Evolutionary conservation across 1,139 yeast species (phyloP).

Genomic region (Pichia sp.): DNA sequence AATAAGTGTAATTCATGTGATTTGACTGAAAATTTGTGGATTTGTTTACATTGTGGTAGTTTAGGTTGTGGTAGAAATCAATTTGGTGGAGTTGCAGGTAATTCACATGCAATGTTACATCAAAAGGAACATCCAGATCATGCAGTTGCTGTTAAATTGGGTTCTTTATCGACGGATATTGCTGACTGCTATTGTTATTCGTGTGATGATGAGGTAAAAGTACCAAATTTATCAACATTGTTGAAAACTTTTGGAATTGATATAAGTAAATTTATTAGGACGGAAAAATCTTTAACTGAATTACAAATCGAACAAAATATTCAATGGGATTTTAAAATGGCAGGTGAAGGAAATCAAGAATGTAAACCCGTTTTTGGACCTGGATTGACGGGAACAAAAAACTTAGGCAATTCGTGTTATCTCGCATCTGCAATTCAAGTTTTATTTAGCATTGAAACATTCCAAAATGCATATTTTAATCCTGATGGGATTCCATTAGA

Average conservation of each 20-base stretch:
- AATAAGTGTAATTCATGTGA: constrained; percentile 61
- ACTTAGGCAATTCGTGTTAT: constrained; percentile 91
- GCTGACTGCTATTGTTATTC: constrained; percentile 83
- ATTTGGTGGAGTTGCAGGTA: constrained; percentile 87
- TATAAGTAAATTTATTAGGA: constrained; percentile 47
- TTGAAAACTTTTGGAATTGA: constrained; percentile 66
- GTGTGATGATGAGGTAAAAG: constrained; percentile 84
- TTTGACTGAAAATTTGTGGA: constrained; percentile 75
- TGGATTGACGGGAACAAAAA: constrained; percentile 73
- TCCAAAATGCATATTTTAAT: constrained; percentile 23
- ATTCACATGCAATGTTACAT: constrained; percentile 83
- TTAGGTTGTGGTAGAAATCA: constrained; percentile 93
- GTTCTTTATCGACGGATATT: constrained; percentile 69
- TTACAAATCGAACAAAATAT: constrained; percentile 86
- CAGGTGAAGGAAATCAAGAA: constrained; percentile 62
- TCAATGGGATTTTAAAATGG: constrained; percentile 88
- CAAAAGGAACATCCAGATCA: constrained; percentile 48
- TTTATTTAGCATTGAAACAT: constrained; percentile 40
- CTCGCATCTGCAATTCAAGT: constrained; percentile 76
- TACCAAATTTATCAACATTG: constrained; percentile 48
- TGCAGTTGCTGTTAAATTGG: constrained; percentile 82
- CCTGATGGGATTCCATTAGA: constrained; percentile 30
- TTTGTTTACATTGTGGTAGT: constrained; percentile 82
- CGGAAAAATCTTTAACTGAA: constrained; percentile 84
- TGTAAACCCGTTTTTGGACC: constrained; percentile 61